These are phyloP conservation scores for Alternaria sp. DNA, from an alignment of 2,329 filamentous ascomycete species.

Conservation along the genomic window DNA sequence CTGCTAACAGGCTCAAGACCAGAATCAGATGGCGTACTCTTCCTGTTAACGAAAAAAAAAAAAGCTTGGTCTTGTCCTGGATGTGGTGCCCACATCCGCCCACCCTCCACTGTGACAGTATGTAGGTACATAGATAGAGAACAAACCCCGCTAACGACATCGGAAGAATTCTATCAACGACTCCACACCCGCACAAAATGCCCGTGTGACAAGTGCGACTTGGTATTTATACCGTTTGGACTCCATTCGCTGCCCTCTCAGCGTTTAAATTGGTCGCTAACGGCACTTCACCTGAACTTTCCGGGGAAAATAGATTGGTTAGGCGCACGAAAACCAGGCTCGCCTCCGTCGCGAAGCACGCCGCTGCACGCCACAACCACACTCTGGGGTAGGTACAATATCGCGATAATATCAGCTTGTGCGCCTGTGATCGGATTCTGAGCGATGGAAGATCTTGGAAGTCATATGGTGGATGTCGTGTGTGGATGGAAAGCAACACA, in stretches of 20 bases:
- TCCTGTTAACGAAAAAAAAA: too few relatives aligned
- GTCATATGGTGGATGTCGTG: constrained; percentile 8
- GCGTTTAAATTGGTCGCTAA: constrained; percentile 25
- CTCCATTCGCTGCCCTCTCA: not conserved
- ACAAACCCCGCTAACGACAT: not conserved
- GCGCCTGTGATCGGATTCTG: not conserved
- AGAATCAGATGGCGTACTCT: too few relatives aligned
- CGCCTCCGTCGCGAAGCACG: not conserved
- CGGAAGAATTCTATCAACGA: not conserved
- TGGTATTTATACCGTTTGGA: not conserved
- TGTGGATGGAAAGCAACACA: constrained; percentile 11
- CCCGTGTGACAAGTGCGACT: not conserved
- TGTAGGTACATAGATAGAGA: too few relatives aligned
- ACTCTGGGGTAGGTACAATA: constrained; percentile 18
- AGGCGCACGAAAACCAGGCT: constrained; percentile 13
- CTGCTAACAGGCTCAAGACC: too few relatives aligned
- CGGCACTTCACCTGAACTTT: constrained; percentile 23
- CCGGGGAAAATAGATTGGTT: constrained; percentile 15
- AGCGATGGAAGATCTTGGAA: constrained; percentile 1
- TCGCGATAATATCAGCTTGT: constrained; percentile 25
- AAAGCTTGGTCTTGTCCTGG: too few relatives aligned
- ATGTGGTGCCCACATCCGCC: too few relatives aligned
- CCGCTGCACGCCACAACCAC: constrained; percentile 7
- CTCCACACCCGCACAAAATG: not conserved
- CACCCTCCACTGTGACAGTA: too few relatives aligned